phyloP scores from a whole-genome alignment of 2,329 filamentous ascomycete genomes.

The Myriosclerotinia duriaeana region DNA sequence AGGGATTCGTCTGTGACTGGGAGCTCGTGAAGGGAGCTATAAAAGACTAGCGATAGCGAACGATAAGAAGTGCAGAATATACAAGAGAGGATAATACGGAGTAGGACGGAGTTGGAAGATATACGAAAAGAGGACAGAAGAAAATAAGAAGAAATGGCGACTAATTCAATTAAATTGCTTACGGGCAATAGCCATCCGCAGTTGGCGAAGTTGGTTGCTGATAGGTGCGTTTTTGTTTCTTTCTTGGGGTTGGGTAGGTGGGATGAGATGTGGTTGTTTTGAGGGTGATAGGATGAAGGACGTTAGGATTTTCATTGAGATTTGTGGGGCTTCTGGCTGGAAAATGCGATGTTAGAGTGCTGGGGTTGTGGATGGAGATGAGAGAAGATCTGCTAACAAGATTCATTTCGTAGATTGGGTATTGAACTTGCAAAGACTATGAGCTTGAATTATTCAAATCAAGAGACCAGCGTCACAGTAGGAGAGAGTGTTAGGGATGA shows the following conservation, averaged over 20 bases:
- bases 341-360: neutral
- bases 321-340: neutral
- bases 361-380: constrained; percentile 16
- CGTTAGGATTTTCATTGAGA: neutral
- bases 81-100: too few relatives aligned
- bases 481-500: constrained; percentile 95
- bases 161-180: constrained; percentile 72
- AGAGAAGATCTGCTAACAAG: constrained; percentile 3
- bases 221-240: constrained; percentile 26
- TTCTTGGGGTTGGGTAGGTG: neutral
- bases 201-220: constrained; percentile 62
- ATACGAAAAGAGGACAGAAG: neutral
- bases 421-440: constrained; percentile 77
- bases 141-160: constrained; percentile 53
- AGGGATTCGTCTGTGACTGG: neutral
- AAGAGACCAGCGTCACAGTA: constrained; percentile 87
- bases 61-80: neutral
- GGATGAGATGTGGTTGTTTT: neutral
- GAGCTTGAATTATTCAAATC: constrained; percentile 82
- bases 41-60: neutral
- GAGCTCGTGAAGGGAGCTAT: neutral
- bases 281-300: neutral
- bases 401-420: constrained; percentile 56
- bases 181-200: constrained; percentile 74
- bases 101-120: neutral